Evolutionary conservation across 2,329 filamentous ascomycete genomes (phyloP).

Genomic region (Dendryphion nanum): DNA sequence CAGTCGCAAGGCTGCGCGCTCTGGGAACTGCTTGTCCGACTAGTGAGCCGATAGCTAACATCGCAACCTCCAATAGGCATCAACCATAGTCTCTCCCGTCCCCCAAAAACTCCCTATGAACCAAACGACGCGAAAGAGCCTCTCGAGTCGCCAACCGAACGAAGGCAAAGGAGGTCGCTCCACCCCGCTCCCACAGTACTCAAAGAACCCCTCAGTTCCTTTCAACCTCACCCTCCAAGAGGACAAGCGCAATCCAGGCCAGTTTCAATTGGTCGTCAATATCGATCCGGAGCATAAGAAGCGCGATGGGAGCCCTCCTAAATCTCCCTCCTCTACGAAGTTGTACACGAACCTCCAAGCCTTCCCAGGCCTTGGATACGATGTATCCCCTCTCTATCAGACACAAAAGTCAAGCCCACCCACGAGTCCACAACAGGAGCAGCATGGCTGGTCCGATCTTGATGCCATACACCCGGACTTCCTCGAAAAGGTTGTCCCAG

Average conservation of each 20-base stretch:
- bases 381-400: slow-evolving; percentile 16
- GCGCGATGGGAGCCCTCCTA: slow-evolving; percentile 5
- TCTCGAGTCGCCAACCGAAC: slow-evolving; percentile 9
- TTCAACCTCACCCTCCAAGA: slow-evolving; percentile 32
- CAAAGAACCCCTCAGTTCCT: slow-evolving; percentile 23
- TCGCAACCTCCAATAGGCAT: slow-evolving; percentile 17
- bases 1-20: slow-evolving; percentile 8
- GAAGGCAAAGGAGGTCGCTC: slow-evolving; percentile 19
- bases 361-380: slow-evolving; percentile 14
- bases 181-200: slow-evolving; percentile 27
- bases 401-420: slow-evolving; percentile 24
- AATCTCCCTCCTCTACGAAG: slow-evolving; percentile 9
- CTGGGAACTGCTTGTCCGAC: too few species aligned
- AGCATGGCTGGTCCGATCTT: slow-evolving; percentile 26
- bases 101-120: slow-evolving; percentile 12
- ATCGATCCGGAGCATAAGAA: slow-evolving; percentile 18
- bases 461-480: slow-evolving; percentile 28
- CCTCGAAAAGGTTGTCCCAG: slow-evolving; percentile 28
- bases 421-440: slow-evolving; percentile 22
- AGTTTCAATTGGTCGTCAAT: slow-evolving; percentile 31
- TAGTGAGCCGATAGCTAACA: too few species aligned
- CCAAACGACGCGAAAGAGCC: slow-evolving; percentile 10
- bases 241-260: slow-evolving; percentile 28
- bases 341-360: slow-evolving; percentile 13
- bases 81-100: slow-evolving; percentile 20